phyloP scores from a whole-genome alignment of 192 early-diverging fungal genomes.

The Entomortierella lignicola region DNA sequence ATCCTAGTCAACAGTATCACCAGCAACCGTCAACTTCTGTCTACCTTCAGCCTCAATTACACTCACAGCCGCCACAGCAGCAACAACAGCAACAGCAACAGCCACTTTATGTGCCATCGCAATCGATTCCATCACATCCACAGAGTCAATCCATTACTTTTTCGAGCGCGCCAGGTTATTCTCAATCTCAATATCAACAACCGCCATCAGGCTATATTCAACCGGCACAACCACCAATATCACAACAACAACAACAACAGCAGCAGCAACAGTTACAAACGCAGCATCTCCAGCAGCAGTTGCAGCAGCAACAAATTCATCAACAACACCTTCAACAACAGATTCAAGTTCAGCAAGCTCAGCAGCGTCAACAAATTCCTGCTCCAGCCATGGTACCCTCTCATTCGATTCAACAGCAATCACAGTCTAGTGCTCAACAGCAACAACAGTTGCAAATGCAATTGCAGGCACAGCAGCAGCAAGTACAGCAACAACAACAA shows the following conservation, averaged over 20 bases:
- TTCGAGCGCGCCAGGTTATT: slow-evolving; percentile 1
- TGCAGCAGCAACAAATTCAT: too few species aligned
- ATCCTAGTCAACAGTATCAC: slow-evolving; percentile 25
- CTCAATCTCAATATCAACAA: slow-evolving; percentile 4
- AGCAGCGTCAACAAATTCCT: slow-evolving; percentile 11
- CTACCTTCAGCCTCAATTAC: slow-evolving; percentile 23
- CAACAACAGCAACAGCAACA: slow-evolving; percentile 31
- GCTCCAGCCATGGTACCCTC: too few species aligned
- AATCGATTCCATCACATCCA: slow-evolving; percentile 6
- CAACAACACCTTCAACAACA: background rate
- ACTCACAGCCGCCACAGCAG: slow-evolving; percentile 10
- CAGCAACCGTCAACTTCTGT: slow-evolving; percentile 11
- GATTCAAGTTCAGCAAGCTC: slow-evolving; percentile 16
- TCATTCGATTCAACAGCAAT: too few species aligned
- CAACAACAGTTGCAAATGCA: slow-evolving; percentile 19
- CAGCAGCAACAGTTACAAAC: slow-evolving; percentile 23
- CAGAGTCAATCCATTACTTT: slow-evolving; percentile 17
- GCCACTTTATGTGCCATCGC: slow-evolving; percentile 16
- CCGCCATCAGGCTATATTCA: background rate
- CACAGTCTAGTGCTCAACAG: slow-evolving; percentile 12
- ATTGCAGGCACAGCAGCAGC: slow-evolving; percentile 12
- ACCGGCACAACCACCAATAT: background rate
- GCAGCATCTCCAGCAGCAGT: slow-evolving; percentile 8
- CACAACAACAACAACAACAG: slow-evolving; percentile 16
- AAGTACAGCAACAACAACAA: background rate